phyloP scores from a whole-genome alignment of 1,284 basidiomycete species.

The Cutaneotrichosporon dermatis region DNA sequence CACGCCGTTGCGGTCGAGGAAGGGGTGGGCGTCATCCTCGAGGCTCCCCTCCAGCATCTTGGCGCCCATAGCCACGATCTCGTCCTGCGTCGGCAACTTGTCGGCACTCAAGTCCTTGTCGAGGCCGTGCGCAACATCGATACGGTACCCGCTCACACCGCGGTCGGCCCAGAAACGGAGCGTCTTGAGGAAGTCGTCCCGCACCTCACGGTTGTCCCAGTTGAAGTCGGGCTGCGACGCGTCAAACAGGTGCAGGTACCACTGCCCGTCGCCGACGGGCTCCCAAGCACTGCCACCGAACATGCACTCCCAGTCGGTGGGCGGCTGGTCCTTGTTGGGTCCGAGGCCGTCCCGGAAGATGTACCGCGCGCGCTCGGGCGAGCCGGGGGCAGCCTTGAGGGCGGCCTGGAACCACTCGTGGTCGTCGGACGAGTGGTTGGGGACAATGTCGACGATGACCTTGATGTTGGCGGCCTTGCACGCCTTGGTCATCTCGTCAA shows the following conservation, averaged over 20 bases:
- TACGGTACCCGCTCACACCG: conserved; percentile 68
- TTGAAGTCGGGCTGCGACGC: conserved; percentile 71
- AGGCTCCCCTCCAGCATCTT: conserved; percentile 23
- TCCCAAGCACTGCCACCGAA: conserved; percentile 73
- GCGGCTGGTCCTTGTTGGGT: conserved; percentile 55
- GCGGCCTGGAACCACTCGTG: conserved; percentile 72
- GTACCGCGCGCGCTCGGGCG: conserved; percentile 60
- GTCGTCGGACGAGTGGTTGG: conserved; percentile 75
- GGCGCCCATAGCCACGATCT: conserved; percentile 13
- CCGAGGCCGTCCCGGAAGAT: conserved; percentile 61
- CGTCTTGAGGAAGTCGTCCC: conserved; percentile 60
- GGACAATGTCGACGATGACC: conserved; percentile 72
- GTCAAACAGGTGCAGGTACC: conserved; percentile 69
- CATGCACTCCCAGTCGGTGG: conserved; percentile 67
- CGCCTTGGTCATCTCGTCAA: conserved; percentile 60
- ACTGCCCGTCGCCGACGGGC: conserved; percentile 63
- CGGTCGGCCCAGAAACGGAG: conserved; percentile 71
- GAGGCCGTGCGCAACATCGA: conserved; percentile 39
- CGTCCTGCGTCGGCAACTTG: conserved; percentile 10
- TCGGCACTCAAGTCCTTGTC: conserved; percentile 22
- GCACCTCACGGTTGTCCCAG: conserved; percentile 65
- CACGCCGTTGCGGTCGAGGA: conserved; percentile 36
- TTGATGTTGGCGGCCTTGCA: conserved; percentile 66
- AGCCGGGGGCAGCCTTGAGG: conserved; percentile 54
- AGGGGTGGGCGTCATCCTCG: conserved; percentile 24